phyloP scores from a whole-genome alignment of 257 asterid genomes.

The Oldenlandia corymbosa region DNA sequence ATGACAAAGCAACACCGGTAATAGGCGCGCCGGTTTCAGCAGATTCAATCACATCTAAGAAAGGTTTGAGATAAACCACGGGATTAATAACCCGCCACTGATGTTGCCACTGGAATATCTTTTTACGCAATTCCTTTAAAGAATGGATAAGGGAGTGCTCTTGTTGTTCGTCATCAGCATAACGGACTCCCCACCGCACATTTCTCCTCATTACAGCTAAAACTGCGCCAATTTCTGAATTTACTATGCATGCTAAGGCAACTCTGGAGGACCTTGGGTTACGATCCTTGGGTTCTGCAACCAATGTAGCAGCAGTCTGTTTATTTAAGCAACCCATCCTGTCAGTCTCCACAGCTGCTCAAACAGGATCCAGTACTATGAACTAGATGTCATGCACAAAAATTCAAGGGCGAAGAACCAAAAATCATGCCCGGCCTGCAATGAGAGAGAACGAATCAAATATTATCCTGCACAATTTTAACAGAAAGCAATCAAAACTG shows the following conservation, averaged over 20 bases:
- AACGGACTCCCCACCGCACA: slow-evolving; percentile 92
- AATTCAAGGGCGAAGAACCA: slow-evolving; percentile 16
- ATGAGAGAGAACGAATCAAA: neutral
- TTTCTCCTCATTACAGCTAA: slow-evolving; percentile 99
- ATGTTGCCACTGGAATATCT: slow-evolving; percentile 67
- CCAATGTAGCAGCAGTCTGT: slow-evolving; percentile 39
- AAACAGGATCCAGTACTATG: slow-evolving; percentile 20
- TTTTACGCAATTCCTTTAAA: slow-evolving; percentile 75
- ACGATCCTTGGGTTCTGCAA: slow-evolving; percentile 33
- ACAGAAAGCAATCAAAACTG: neutral
- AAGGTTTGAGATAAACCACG: slow-evolving; percentile 71
- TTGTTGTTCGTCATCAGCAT: slow-evolving; percentile 74
- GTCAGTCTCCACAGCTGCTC: slow-evolving; percentile 29
- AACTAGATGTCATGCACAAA: slow-evolving; percentile 25
- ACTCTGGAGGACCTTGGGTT: slow-evolving; percentile 52
- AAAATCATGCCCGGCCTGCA: slow-evolving; percentile 9
- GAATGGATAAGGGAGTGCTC: slow-evolving; percentile 82
- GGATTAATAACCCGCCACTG: slow-evolving; percentile 81
- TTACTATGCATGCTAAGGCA: slow-evolving; percentile 81
- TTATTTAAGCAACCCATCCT: slow-evolving; percentile 46
- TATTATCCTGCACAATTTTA: neutral
- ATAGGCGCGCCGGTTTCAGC: slow-evolving; percentile 99
- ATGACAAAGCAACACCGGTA: slow-evolving; percentile 92
- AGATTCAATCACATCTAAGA: slow-evolving; percentile 81
- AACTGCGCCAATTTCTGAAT: slow-evolving; percentile 94